Evolutionary conservation across 176 grass and related monocot genomes (phyloP), one percentile per base, ranked within the genome.

Genomic region (Urochloa ruziziensis): DNA sequence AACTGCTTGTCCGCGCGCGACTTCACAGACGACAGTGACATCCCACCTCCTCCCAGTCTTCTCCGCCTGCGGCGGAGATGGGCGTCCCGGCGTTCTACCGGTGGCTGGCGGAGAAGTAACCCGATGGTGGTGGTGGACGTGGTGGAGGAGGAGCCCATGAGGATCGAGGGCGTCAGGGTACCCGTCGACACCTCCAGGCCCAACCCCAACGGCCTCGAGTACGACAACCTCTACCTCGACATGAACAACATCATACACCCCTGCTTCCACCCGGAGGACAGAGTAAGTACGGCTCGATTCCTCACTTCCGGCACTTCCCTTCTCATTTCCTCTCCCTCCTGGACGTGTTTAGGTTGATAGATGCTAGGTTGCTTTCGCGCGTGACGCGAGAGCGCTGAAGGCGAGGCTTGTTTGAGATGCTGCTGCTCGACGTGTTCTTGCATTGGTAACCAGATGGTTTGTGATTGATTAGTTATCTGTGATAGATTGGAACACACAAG

Each of bases 71-170:
- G 62, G 33, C 37, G 30, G 86, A 75, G 52, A 98, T 98, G 96
- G 96, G 96, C 34, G 96, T 98, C 10, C 96, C 93, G 27, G 77
- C 96, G 73, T 98, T 98, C 89, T 98, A 98, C 85, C 86, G 93
- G 24, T 98, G 96, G 96, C 89, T 98, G 56, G 93, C 96, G 64
- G 96, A 98, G 91, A 98, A 98, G 91, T 98, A 98, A 98, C 60
- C 91, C 91, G 6, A 90, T 98, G 96, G 83, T 98, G 83, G 89
- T 98, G 84, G 93, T 94, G 67, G 96, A 98, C 78, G 96, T 92
- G 73, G 80, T 94, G 71, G 93, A 98, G 79, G 93, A 98, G 81
- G 93, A 99, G 83, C 24, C 87, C 18, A 85, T 96, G 23, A 74
- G 94, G 89, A 99, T 99, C 54, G 83, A 99, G 68, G 93, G 93